phyloP scores from a whole-genome alignment of 129 eudicot genomes.

The Flaveria sonorensis region DNA sequence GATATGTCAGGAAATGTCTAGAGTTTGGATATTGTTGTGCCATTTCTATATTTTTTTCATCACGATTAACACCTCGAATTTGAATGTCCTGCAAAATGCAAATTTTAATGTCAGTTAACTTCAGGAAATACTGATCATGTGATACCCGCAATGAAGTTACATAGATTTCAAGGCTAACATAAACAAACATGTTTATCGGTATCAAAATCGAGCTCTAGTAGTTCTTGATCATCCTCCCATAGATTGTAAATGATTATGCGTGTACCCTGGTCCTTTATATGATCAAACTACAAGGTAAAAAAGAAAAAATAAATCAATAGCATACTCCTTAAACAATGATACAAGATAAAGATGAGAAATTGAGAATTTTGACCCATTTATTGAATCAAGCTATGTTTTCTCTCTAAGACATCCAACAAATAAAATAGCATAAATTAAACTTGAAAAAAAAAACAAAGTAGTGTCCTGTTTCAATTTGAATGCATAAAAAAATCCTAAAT shows the following conservation, averaged over 20 bases:
- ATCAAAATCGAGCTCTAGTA: conserved; percentile 84
- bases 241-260: conserved; percentile 84
- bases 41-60: conserved; percentile 80
- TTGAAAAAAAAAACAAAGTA: not conserved
- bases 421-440: not conserved
- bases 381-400: not conserved
- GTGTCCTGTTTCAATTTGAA: not conserved
- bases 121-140: conserved; percentile 2
- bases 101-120: conserved; percentile 3
- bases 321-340: conserved; percentile 9
- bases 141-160: conserved; percentile 19
- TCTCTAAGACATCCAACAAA: not conserved
- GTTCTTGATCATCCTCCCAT: conserved; percentile 98
- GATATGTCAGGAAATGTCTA: conserved; percentile 88
- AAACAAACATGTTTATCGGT: conserved; percentile 71
- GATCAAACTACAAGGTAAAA: conserved; percentile 57
- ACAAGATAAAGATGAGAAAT: not conserved
- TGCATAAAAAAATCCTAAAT: not conserved
- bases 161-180: conserved; percentile 29
- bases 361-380: not conserved
- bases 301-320: conserved; percentile 15
- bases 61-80: conserved; percentile 96
- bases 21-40: conserved; percentile 82
- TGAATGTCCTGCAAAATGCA: conserved; percentile 72
- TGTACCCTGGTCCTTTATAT: conserved; percentile 84